A percentile compares a stretch with the other conserved stretches of the same genome.
Evolutionary conservation across 106 monocot genomes (phyloP).

Genomic region (Apostasia ramifera): DNA sequence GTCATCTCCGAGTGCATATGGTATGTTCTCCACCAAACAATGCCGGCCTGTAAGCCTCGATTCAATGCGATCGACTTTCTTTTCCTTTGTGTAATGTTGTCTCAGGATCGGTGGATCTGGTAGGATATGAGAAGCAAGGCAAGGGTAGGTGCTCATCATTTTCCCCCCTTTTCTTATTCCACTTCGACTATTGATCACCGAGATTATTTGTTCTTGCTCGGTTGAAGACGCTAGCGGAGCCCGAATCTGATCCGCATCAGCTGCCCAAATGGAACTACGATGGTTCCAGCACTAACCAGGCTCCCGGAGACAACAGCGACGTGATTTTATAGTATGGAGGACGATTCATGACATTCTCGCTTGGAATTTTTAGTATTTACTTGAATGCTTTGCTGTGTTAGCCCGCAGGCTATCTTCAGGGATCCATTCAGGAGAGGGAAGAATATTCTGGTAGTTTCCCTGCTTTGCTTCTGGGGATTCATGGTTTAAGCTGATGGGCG

Average conservation of each 20-base stretch:
- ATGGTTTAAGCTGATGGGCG: background rate
- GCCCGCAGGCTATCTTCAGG: constrained; percentile 55
- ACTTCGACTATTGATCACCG: background rate
- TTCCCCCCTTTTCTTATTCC: background rate
- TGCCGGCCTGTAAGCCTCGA: too few species aligned
- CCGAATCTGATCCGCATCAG: constrained; percentile 25
- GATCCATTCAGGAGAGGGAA: constrained; percentile 62
- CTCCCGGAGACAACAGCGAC: constrained; percentile 54
- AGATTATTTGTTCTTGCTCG: background rate
- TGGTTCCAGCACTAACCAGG: constrained; percentile 51
- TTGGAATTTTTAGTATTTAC: background rate
- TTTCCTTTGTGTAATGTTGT: background rate
- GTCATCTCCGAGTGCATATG: constrained; percentile 68
- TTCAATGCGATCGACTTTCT: background rate
- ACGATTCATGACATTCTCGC: background rate
- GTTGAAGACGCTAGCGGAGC: constrained; percentile 26
- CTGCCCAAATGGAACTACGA: constrained; percentile 63
- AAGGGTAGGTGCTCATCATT: constrained; percentile 12
- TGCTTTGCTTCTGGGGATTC: background rate
- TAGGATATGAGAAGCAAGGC: constrained; percentile 53
- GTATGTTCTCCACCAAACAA: constrained; percentile 5
- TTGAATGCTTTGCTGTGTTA: background rate
- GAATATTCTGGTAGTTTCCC: constrained; percentile 35
- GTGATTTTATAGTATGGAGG: constrained; percentile 40
- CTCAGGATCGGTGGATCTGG: constrained; percentile 30